Conservation (phyloP, 805 yeast species). For the Candida vartiovaarae region DNA sequence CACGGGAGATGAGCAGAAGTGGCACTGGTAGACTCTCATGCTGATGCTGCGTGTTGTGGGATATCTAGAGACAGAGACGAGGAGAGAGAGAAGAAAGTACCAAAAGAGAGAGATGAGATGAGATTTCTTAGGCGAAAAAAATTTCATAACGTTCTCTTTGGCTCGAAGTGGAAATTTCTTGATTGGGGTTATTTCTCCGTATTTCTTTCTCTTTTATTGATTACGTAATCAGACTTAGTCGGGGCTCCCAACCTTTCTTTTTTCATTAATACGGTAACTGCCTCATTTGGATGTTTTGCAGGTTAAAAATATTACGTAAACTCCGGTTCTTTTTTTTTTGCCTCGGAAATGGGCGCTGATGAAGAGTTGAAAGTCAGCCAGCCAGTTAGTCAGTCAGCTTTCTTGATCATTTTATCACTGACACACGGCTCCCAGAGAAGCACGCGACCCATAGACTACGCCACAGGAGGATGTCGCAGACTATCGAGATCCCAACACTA, state of each 20-base stretch:
- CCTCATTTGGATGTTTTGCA: background rate
- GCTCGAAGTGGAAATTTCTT: too few species aligned
- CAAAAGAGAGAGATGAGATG: constrained; percentile 6
- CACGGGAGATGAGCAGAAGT: constrained; percentile 95
- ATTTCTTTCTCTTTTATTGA: background rate
- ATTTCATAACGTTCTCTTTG: too few species aligned
- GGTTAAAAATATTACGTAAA: background rate
- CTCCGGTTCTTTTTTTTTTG: background rate
- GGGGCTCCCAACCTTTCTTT: background rate
- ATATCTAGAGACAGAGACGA: background rate
- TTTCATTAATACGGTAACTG: background rate
- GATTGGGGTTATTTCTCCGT: too few species aligned
- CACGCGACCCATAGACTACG: background rate
- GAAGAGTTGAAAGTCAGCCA: too few species aligned
- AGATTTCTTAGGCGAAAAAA: background rate
- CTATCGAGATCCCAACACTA: constrained; percentile 48
- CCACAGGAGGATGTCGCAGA: constrained; percentile 18
- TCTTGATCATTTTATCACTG: too few species aligned
- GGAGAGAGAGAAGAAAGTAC: background rate
- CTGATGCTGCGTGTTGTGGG: background rate
- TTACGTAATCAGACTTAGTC: background rate
- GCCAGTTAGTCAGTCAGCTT: too few species aligned
- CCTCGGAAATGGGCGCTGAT: too few species aligned
- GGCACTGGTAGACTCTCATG: constrained; percentile 89
- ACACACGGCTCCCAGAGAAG: background rate